Conservation (phyloP, 2,329 filamentous ascomycete species). For the Sporothrix inflata region DNA sequence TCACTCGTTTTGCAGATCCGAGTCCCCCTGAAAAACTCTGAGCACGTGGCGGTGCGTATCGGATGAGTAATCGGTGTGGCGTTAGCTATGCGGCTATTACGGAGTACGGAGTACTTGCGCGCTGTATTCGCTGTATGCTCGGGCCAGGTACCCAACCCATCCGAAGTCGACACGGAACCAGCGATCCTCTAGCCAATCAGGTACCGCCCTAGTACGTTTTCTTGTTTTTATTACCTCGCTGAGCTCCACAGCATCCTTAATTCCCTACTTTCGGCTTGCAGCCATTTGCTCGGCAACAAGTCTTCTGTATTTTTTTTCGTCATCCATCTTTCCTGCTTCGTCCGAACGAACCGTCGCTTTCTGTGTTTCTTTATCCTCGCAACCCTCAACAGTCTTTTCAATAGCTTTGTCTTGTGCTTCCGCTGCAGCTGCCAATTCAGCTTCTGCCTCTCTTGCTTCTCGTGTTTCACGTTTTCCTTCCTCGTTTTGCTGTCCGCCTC, state of each 20-base stretch:
- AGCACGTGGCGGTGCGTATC: conserved; percentile 16
- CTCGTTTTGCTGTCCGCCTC: neutral
- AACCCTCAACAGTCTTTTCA: conserved; percentile 3
- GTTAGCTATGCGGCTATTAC: conserved; percentile 17
- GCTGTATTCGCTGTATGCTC: conserved; percentile 16
- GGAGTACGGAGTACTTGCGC: neutral
- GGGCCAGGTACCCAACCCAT: conserved; percentile 15
- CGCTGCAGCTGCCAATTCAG: neutral
- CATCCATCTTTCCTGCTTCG: conserved; percentile 23
- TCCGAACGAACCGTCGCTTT: conserved; percentile 13
- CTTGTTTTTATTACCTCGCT: conserved; percentile 22
- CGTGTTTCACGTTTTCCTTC: conserved; percentile 4
- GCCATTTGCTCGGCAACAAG: conserved; percentile 22
- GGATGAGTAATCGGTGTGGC: conserved; percentile 14
- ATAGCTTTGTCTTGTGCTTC: neutral
- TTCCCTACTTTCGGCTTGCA: conserved; percentile 17
- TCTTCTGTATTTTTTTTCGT: conserved; percentile 14
- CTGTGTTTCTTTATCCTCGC: neutral
- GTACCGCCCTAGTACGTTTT: conserved; percentile 12
- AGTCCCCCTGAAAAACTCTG: neutral
- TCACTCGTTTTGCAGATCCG: neutral
- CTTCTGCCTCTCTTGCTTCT: neutral
- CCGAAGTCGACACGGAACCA: conserved; percentile 10
- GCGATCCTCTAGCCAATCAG: conserved; percentile 24
- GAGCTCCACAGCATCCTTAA: conserved; percentile 22